Percentiles rank a stretch among this genome's conserved stretches.
These are phyloP conservation scores for Leucocoprinus leucothites DNA, from an alignment of 768 basidiomycete genomes.

Conservation along the genomic window DNA sequence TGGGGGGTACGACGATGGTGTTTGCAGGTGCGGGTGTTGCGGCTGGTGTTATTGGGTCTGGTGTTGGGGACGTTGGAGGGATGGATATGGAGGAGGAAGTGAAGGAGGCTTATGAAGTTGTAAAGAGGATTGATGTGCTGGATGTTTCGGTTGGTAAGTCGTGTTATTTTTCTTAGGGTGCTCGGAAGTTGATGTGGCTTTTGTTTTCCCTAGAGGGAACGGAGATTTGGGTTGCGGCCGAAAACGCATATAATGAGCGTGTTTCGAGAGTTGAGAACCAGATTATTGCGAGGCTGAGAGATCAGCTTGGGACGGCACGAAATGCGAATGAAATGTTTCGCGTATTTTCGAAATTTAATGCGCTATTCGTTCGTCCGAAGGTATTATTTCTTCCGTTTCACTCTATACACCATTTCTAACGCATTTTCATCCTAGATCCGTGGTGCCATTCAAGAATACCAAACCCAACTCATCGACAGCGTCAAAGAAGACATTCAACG, in stretches of 20 bases:
- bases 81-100: slow-evolving; percentile 97
- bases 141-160: slow-evolving; percentile 83
- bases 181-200: background rate
- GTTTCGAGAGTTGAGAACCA: slow-evolving; percentile 98
- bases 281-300: slow-evolving; percentile 90
- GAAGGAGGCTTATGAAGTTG: slow-evolving; percentile 93
- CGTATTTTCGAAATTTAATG: slow-evolving; percentile 98
- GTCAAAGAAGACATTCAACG: slow-evolving; percentile 98
- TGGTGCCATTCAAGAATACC: slow-evolving; percentile 98
- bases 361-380: slow-evolving; percentile 38
- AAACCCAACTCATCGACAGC: slow-evolving; percentile 97
- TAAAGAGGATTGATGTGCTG: slow-evolving; percentile 94
- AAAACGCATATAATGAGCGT: slow-evolving; percentile 96
- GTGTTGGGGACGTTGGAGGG: slow-evolving; percentile 33
- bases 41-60: slow-evolving; percentile 85
- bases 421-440: slow-evolving; percentile 60
- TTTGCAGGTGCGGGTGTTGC: slow-evolving; percentile 90
- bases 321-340: slow-evolving; percentile 99
- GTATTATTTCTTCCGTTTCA: background rate
- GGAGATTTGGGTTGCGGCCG: slow-evolving; percentile 96
- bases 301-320: slow-evolving; percentile 88
- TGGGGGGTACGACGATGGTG: slow-evolving; percentile 75
- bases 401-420: background rate
- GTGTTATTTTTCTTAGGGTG: background rate
- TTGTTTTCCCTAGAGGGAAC: slow-evolving; percentile 75